phyloP scores from a whole-genome alignment of 1,139 yeast genomes.

The Hyphopichia wangnamkhiaoensis region DNA sequence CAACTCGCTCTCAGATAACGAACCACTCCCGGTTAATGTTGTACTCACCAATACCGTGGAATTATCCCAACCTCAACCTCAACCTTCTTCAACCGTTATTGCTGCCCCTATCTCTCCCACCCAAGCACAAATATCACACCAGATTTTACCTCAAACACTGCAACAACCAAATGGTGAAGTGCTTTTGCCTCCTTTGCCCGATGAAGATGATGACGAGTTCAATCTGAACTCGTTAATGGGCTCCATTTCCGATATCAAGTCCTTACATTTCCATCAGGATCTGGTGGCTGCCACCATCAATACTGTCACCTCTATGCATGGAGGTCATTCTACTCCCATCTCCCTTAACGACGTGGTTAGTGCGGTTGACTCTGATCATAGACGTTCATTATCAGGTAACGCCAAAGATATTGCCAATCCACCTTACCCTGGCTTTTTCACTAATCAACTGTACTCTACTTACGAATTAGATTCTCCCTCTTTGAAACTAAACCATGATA shows the following conservation, averaged over 20 bases:
- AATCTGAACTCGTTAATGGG: constrained; percentile 5
- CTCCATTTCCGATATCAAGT: constrained; percentile 5
- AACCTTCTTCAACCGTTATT: too few species aligned
- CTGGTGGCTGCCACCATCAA: not conserved
- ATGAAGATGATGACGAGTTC: constrained; percentile 14
- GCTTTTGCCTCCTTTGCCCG: constrained; percentile 43
- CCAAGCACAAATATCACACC: not conserved
- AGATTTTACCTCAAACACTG: not conserved
- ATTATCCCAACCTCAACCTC: too few species aligned
- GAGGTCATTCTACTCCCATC: not conserved
- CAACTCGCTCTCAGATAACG: too few species aligned
- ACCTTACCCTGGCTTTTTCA: constrained; percentile 7
- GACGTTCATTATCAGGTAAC: not conserved
- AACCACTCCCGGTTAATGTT: too few species aligned
- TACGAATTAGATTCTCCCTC: constrained; percentile 35
- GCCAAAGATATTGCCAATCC: too few species aligned
- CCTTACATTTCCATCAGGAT: constrained; percentile 3
- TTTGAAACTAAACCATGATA: constrained; percentile 19
- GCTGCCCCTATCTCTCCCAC: not conserved
- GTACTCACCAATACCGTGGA: too few species aligned
- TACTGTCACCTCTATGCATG: not conserved
- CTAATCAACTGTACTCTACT: constrained; percentile 14
- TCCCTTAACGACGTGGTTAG: not conserved
- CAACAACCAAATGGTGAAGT: constrained; percentile 20
- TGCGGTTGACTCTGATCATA: not conserved